A percentile compares a stretch with the other conserved stretches of the same genome.
Conservation (phyloP, 2,329 filamentous ascomycete species). For the Helotiales sp. region DNA sequence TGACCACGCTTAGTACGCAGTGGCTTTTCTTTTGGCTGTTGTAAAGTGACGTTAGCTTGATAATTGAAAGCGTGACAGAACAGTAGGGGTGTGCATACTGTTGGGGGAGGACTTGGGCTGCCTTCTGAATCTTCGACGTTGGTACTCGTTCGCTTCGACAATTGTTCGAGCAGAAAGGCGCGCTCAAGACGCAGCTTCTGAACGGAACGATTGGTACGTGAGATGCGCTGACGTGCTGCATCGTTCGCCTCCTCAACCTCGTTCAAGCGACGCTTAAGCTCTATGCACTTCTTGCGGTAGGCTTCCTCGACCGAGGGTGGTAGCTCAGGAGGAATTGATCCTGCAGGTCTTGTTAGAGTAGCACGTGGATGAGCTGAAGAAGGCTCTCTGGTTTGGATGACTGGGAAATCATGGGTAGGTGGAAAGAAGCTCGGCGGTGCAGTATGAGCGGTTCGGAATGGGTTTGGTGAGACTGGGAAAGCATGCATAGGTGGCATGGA, state of each 20-base stretch:
- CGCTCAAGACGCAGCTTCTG: conserved; percentile 90
- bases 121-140: conserved; percentile 78
- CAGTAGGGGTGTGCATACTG: conserved; percentile 51
- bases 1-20: conserved; percentile 73
- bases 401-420: too few species aligned
- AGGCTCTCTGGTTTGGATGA: too few species aligned
- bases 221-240: conserved; percentile 74
- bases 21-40: conserved; percentile 75
- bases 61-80: conserved; percentile 20
- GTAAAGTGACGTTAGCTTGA: conserved; percentile 23
- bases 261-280: conserved; percentile 85
- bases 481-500: too few species aligned
- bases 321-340: conserved; percentile 57
- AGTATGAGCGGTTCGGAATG: too few species aligned
- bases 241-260: conserved; percentile 94
- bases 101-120: conserved; percentile 77
- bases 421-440: too few species aligned
- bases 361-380: too few species aligned
- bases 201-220: conserved; percentile 78
- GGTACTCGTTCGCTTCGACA: conserved; percentile 71
- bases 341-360: conserved; percentile 27
- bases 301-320: conserved; percentile 93
- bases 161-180: conserved; percentile 71
- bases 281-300: conserved; percentile 95
- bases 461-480: too few species aligned